These are phyloP conservation scores for Prunus fruticosa DNA, from an alignment of 306 rosid species.

Conservation along the genomic window DNA sequence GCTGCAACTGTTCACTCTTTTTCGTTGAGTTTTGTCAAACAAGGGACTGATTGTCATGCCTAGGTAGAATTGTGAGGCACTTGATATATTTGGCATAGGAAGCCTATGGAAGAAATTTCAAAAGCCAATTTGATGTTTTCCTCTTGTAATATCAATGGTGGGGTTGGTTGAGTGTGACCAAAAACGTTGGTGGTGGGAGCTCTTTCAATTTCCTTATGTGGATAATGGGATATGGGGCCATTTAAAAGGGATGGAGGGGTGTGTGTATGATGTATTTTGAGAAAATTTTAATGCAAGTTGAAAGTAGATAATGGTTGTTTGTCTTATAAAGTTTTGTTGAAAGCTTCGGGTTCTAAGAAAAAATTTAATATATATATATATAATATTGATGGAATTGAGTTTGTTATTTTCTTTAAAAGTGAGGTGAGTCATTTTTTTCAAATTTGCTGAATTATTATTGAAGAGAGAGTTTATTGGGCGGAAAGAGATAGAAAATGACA, in stretches of 20 bases:
- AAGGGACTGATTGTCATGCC: slow-evolving; percentile 36
- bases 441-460: slow-evolving; percentile 30
- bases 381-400: slow-evolving; percentile 2
- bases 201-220: slow-evolving; percentile 21
- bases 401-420: slow-evolving; percentile 26
- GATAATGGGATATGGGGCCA: slow-evolving; percentile 63
- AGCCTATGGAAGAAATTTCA: slow-evolving; percentile 36
- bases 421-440: slow-evolving; percentile 20
- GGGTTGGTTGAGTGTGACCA: slow-evolving; percentile 55
- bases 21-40: slow-evolving; percentile 36
- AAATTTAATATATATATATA: too few species aligned
- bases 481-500: slow-evolving; percentile 33
- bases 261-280: slow-evolving; percentile 41
- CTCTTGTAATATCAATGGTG: slow-evolving; percentile 46
- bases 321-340: slow-evolving; percentile 50
- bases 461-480: slow-evolving; percentile 19
- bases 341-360: slow-evolving; percentile 39
- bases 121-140: slow-evolving; percentile 39
- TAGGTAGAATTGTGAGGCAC: slow-evolving; percentile 21
- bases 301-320: slow-evolving; percentile 45
- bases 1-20: slow-evolving; percentile 28
- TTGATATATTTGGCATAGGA: slow-evolving; percentile 38
- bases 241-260: slow-evolving; percentile 36
- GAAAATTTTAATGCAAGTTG: slow-evolving; percentile 56
- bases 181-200: slow-evolving; percentile 48